Base-by-base conservation (phyloP, 2,329 filamentous ascomycete species). In the Parastagonospora nodorum region DNA sequence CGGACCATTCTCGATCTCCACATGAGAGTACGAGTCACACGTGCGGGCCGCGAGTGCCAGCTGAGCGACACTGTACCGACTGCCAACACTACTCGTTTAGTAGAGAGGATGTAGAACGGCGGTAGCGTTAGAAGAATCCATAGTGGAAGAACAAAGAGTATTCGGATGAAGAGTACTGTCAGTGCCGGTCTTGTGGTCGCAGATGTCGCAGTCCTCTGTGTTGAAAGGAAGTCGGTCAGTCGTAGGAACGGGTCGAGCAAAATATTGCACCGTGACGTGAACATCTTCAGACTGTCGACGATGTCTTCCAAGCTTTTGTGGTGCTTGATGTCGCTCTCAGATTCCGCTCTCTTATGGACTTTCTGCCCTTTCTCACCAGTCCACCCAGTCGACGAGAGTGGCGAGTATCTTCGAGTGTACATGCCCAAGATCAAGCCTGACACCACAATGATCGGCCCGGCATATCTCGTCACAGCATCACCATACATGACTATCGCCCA, bases 261-360 rank as follows among this genome's bases (percentile, higher is more conserved):
- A 45, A 96, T 88, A 72, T 97, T 96, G 75, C 94, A 97, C 42
- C 94, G 84, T 5, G 88, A 89, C 0, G 93, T 97, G 62, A 99
- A 90, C 59, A 92, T 86, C 71, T 92, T 91, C 38, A 99, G 77
- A 0, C 90, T 96, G 63, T 97, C 92, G 49, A 99, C 89, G 53
- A 99, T 99, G 76, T 99, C 94, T 71, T 99, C 94, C 45, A 99
- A 76, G 43, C 92, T 97, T 78, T 97, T 97, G 67, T 96, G 90
- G 64, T 94, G 90, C 52, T 88, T 87, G 36, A 87, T 88, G 53
- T 82, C 86, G 63, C 91, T 89, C 8, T 73, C 71, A 7, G 80
- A 77, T 2, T 74, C 73, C 14, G 76, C 75, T 30, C 77, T 77
- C 52, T 78, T 82, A 48, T 83, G 78, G 29, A 74, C 76, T 47